Evolutionary conservation across 202 grass and related monocot species (phyloP), one percentile per base, ranked within the genome.

Genomic region (Zizania palustris): DNA sequence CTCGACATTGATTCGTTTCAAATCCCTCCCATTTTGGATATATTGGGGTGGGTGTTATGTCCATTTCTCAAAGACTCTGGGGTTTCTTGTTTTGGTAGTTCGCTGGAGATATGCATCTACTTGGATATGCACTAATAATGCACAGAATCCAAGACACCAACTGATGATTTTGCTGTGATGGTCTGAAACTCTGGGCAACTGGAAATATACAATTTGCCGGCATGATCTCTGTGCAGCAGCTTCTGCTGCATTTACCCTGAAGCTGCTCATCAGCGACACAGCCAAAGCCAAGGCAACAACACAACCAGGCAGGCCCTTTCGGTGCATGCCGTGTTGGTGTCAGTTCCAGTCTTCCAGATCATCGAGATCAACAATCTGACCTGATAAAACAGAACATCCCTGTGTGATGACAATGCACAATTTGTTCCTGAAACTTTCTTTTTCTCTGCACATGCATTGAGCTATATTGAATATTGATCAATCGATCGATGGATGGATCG

Each of bases 161-260:
- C 9, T n/a, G 16, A 55, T 55, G n/a, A n/a, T n/a, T n/a, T n/a
- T n/a, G 51, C n/a, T 55, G 51, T 9, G 51, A 54, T 55, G n/a
- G 3, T 55, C 9, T 55, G n/a, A 20, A 55, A 7, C 51, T 9
- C 3, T 55, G n/a, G n/a, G 19, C 19, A 19, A 10, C 19, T 55
- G n/a, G 7, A 55, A 20, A 55, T 20, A 19, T 55, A 55, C 19
- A 19, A 55, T 55, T 19, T 55, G 51, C 51, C 51, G 51, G 51
- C 50, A 7, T 20, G 3, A 65, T 33, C 57, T 6, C 45, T 76
- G 4, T n/a, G 37, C n/a, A 55, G n/a, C 28, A 28, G 28, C 28
- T 28, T 28, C 51, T 55, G n/a, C 6, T 16, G 38, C 14, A 33
- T 71, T 86, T 55, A 71, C 13, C 78, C 34, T 76, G n/a, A 86